Conservation (phyloP, 306 rosid species). For the Ammopiptanthus mongolicus region DNA sequence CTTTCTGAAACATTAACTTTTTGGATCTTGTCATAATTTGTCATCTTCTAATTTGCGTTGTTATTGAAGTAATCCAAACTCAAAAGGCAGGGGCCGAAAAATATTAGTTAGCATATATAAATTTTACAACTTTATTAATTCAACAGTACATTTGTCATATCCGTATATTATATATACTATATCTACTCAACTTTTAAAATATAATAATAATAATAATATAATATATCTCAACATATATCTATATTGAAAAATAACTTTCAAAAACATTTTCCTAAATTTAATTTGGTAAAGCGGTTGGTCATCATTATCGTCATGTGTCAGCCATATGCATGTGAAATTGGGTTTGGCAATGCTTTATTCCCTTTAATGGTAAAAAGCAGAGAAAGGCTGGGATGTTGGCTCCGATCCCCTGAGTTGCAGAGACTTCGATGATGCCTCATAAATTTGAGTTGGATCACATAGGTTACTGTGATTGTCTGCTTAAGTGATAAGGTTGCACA, state of each 20-base stretch:
- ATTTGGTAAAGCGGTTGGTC: neutral
- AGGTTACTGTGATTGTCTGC: conserved; percentile 18
- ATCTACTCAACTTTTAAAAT: too few species aligned
- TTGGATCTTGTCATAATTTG: neutral
- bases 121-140: neutral
- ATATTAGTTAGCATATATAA: neutral
- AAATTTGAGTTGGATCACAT: conserved; percentile 12
- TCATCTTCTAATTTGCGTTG: neutral
- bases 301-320: neutral
- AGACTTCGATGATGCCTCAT: conserved; percentile 9
- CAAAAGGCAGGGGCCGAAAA: neutral
- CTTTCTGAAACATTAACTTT: neutral
- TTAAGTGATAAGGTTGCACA: conserved; percentile 35
- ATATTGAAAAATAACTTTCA: too few species aligned
- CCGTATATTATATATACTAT: too few species aligned
- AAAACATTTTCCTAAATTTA: too few species aligned
- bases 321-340: neutral
- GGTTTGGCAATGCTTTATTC: neutral
- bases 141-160: too few species aligned
- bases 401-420: neutral
- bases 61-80: too few species aligned
- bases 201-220: too few species aligned
- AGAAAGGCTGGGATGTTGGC: neutral
- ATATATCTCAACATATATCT: too few species aligned
- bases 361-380: conserved; percentile 14